Base-by-base conservation (phyloP, 2,329 filamentous ascomycete genomes). In the Hortaea sp. region DNA sequence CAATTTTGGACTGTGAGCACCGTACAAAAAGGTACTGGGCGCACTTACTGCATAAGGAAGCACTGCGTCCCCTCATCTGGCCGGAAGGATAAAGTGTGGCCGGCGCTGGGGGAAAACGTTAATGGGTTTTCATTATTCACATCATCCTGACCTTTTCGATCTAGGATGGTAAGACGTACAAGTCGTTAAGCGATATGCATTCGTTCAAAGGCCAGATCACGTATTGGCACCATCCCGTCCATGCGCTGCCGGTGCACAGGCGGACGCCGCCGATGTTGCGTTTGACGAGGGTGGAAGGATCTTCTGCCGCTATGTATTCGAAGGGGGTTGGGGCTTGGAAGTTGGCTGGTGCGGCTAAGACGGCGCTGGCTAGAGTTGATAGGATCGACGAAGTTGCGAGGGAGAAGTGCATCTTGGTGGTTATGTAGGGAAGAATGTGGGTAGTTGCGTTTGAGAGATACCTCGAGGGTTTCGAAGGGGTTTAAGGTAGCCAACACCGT, bases 21-120 rank as follows among this genome's bases (percentile, higher is more conserved):
- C n/a, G 20, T 20, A 20, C 20, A 2, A 2, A 20, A 20, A 4
- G 20, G 20, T 20, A 4, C 4, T 20, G 20, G 20, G 20, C 20
- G 20, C 2, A 55, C 54, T 41, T 41, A 58, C 57, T 62, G 58
- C 53, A 59, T 60, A n/a, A 62, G 40, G 13, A 55, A 53, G 47
- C 59, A 61, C 44, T 60, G 55, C 11, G 50, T 58, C 7, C 50
- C 53, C 7, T 44, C 42, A 20, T 54, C 52, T 7, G 57, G 57
- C 6, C 47, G 49, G 42, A 62, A 57, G 27, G 50, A 53, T 9
- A 49, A 30, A 12, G 51, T 52, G 27, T 52, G 43, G 6, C 57
- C 55, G 6, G 56, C 53, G 47, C 54, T 57, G 40, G n/a, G 9
- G 9, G 9, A 4, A 35, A 9, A 35, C 32, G 32, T 20, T 20